Percentiles rank a stretch among this genome's conserved stretches.
These are phyloP conservation scores for Gelatoporia subvermispora DNA, from an alignment of 768 basidiomycete species.

Conservation along the genomic window DNA sequence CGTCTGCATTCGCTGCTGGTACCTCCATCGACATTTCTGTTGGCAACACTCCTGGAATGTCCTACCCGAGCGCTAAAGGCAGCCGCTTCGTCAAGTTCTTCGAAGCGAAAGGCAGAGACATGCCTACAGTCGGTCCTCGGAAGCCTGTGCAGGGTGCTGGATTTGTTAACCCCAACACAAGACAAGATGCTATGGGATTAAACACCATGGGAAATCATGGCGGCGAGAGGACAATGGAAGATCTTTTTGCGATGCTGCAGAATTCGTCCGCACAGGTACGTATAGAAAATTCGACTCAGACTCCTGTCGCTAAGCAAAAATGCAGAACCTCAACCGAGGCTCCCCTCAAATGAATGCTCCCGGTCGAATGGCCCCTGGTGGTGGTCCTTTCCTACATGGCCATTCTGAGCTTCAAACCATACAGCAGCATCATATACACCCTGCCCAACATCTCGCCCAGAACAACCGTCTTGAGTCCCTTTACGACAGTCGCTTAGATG, in stretches of 20 bases:
- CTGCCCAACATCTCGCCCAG: slow-evolving; percentile 33
- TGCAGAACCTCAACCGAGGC: slow-evolving; percentile 18
- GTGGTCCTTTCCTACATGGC: slow-evolving; percentile 20
- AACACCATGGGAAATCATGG: slow-evolving; percentile 32
- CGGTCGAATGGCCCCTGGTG: slow-evolving; percentile 19
- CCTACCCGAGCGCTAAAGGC: slow-evolving; percentile 56
- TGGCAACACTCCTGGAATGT: slow-evolving; percentile 28
- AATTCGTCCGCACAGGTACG: slow-evolving; percentile 73
- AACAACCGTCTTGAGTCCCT: slow-evolving; percentile 58
- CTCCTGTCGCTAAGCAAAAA: too few relatives aligned
- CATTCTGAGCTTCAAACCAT: slow-evolving; percentile 31
- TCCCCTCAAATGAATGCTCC: slow-evolving; percentile 19
- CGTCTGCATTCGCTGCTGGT: slow-evolving; percentile 7
- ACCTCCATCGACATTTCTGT: slow-evolving; percentile 14
- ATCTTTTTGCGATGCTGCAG: slow-evolving; percentile 76
- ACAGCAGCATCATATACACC: slow-evolving; percentile 33
- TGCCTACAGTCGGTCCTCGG: slow-evolving; percentile 25
- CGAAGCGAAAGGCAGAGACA: slow-evolving; percentile 54
- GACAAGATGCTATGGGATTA: slow-evolving; percentile 39
- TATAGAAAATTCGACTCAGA: not conserved
- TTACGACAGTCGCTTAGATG: slow-evolving; percentile 71
- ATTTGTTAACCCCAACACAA: slow-evolving; percentile 40
- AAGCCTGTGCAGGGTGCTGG: slow-evolving; percentile 36
- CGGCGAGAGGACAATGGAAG: slow-evolving; percentile 66
- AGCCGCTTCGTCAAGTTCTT: slow-evolving; percentile 88